Conservation (phyloP, 2,329 filamentous ascomycete genomes). For the Fusarium xyrophilum region DNA sequence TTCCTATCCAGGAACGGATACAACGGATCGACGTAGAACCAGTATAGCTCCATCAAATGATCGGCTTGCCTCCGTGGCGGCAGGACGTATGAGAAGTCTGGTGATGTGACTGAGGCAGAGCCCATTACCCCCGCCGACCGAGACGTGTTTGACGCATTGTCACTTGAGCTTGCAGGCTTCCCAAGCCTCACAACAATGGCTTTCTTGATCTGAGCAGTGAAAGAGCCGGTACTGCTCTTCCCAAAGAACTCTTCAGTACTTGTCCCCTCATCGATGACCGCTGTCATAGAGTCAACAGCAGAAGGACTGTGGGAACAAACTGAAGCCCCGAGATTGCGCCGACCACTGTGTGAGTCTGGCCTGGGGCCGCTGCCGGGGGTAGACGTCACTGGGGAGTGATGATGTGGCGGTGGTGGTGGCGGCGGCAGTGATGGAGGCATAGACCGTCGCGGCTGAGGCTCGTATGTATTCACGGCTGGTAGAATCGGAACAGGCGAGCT, state of each 20-base stretch:
- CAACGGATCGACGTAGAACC: constrained; percentile 54
- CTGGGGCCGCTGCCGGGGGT: constrained; percentile 17
- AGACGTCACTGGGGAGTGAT: constrained; percentile 18
- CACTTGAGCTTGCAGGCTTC: constrained; percentile 4
- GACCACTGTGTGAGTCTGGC: constrained; percentile 1
- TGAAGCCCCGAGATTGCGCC: constrained; percentile 20
- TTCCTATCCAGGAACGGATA: constrained; percentile 54
- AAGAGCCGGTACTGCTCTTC: constrained; percentile 55
- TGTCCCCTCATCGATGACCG: constrained; percentile 51
- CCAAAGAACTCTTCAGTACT: constrained; percentile 55
- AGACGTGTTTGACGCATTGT: neutral
- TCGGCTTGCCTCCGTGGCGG: constrained; percentile 55
- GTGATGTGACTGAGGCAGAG: constrained; percentile 17
- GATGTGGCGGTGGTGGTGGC: constrained; percentile 1
- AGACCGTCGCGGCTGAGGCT: neutral
- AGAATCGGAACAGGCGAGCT: neutral
- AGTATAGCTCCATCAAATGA: constrained; percentile 54
- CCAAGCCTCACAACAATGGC: constrained; percentile 48
- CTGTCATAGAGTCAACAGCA: constrained; percentile 55
- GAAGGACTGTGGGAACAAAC: constrained; percentile 40
- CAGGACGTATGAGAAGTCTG: constrained; percentile 49
- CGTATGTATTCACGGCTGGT: neutral
- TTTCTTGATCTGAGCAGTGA: constrained; percentile 55
- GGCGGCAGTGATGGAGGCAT: neutral
- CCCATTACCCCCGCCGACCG: neutral